These are phyloP conservation scores for Edaphochlamys debaryana DNA, from an alignment of 139 green algal species.

Conservation along the genomic window DNA sequence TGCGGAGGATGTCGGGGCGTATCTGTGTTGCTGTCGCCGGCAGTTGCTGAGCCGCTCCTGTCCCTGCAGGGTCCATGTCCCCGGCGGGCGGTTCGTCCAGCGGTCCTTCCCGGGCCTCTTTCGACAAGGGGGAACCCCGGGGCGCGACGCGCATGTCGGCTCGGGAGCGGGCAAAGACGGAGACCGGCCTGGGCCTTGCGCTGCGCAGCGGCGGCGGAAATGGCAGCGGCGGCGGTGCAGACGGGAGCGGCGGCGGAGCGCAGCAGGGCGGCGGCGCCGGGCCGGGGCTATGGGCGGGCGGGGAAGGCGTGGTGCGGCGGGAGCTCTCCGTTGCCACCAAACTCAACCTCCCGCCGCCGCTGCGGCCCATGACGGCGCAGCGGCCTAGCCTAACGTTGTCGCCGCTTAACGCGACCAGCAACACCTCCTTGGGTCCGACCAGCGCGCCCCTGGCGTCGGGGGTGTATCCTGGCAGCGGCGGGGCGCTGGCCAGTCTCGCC, in stretches of 20 bases:
- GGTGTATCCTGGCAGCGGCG: slow-evolving; percentile 24
- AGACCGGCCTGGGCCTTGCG: slow-evolving; percentile 27
- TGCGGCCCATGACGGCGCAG: slow-evolving; percentile 22
- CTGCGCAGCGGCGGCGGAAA: neutral
- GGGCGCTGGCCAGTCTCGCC: slow-evolving; percentile 3
- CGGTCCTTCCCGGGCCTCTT: slow-evolving; percentile 19
- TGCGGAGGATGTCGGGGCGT: no score
- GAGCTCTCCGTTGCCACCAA: slow-evolving; percentile 50
- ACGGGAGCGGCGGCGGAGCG: neutral
- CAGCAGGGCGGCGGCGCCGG: neutral
- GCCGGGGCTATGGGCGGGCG: slow-evolving; percentile 25
- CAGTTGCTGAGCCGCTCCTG: neutral
- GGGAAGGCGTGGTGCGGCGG: slow-evolving; percentile 32
- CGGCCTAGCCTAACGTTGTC: neutral
- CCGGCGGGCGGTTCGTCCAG: slow-evolving; percentile 10
- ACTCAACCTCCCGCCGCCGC: slow-evolving; percentile 55
- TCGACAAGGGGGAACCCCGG: slow-evolving; percentile 4
- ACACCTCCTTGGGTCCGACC: neutral
- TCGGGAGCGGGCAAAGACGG: slow-evolving; percentile 36
- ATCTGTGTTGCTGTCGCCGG: neutral
- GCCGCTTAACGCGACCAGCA: neutral
- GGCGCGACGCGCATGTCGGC: neutral
- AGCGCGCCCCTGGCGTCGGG: slow-evolving; percentile 4
- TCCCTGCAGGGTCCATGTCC: neutral
- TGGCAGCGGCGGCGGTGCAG: neutral